These are phyloP conservation scores for Colletotrichum noveboracense DNA, from an alignment of 2,329 filamentous ascomycete genomes.

Conservation along the genomic window DNA sequence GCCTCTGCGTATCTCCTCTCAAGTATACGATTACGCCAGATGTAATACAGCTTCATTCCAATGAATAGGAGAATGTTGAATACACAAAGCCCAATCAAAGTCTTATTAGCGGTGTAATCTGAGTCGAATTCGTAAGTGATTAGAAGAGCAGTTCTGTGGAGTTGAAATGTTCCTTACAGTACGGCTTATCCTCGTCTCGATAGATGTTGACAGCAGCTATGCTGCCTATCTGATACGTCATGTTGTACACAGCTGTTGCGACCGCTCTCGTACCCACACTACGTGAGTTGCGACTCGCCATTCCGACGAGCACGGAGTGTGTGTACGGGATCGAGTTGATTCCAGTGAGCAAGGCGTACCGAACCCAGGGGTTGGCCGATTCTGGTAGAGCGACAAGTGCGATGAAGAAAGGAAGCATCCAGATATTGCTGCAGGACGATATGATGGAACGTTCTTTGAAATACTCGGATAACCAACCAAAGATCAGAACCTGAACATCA, in stretches of 20 bases:
- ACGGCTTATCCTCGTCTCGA: conserved; percentile 53
- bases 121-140: neutral
- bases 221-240: conserved; percentile 48
- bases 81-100: neutral
- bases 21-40: conserved; percentile 31
- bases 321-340: conserved; percentile 62
- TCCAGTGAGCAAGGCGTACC: conserved; percentile 56
- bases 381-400: conserved; percentile 46
- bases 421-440: conserved; percentile 52
- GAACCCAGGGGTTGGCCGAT: conserved; percentile 50
- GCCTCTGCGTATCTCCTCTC: neutral
- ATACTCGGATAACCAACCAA: conserved; percentile 44
- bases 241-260: conserved; percentile 57
- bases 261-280: conserved; percentile 51
- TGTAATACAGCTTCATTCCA: conserved; percentile 47
- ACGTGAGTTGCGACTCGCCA: conserved; percentile 43
- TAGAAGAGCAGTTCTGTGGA: rapidly evolving
- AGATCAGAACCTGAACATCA: conserved; percentile 41
- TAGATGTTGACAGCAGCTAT: conserved; percentile 53
- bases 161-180: neutral
- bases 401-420: conserved; percentile 58
- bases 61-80: conserved; percentile 19
- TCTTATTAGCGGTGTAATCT: neutral
- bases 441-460: conserved; percentile 53
- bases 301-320: conserved; percentile 52